Evolutionary conservation across 768 basidiomycete species (phyloP).

Genomic region (Termitomyces titanicus): DNA sequence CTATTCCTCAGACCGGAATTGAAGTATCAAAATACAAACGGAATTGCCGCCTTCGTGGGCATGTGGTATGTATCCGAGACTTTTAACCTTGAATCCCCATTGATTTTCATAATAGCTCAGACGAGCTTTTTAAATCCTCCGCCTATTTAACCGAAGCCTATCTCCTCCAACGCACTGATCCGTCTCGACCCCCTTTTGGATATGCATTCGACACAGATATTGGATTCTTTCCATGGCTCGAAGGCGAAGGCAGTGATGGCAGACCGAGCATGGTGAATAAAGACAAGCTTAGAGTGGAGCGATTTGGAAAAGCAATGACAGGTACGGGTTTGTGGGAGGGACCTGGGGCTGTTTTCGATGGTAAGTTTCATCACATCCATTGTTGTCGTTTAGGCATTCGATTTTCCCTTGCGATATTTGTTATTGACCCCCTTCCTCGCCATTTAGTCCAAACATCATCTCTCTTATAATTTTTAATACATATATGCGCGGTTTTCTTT

Average conservation of each 20-base stretch:
- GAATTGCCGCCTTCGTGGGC: conserved; percentile 68
- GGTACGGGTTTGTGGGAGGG: conserved; percentile 71
- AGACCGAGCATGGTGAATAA: conserved; percentile 20
- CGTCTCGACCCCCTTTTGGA: conserved; percentile 65
- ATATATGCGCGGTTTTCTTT: conserved; percentile 5
- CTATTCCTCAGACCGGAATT: conserved; percentile 42
- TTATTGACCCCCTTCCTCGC: too few relatives aligned
- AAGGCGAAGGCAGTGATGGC: conserved; percentile 30
- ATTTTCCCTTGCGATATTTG: background rate
- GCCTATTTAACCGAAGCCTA: conserved; percentile 74
- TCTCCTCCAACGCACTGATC: conserved; percentile 37
- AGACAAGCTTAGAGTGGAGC: conserved; percentile 53
- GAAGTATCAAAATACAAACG: conserved; percentile 67
- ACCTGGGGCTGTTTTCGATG: conserved; percentile 54
- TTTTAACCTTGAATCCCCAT: background rate
- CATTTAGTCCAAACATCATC: background rate
- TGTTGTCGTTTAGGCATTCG: background rate
- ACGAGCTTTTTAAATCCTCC: conserved; percentile 75
- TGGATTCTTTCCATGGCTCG: conserved; percentile 74
- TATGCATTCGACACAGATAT: conserved; percentile 54
- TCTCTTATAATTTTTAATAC: background rate
- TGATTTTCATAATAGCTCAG: conserved; percentile 41
- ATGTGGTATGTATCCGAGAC: conserved; percentile 44
- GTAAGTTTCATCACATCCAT: conserved; percentile 26
- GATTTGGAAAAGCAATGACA: conserved; percentile 76